These are phyloP conservation scores for Fusarium sp. DNA, from an alignment of 2,329 filamentous ascomycete species.

Conservation along the genomic window DNA sequence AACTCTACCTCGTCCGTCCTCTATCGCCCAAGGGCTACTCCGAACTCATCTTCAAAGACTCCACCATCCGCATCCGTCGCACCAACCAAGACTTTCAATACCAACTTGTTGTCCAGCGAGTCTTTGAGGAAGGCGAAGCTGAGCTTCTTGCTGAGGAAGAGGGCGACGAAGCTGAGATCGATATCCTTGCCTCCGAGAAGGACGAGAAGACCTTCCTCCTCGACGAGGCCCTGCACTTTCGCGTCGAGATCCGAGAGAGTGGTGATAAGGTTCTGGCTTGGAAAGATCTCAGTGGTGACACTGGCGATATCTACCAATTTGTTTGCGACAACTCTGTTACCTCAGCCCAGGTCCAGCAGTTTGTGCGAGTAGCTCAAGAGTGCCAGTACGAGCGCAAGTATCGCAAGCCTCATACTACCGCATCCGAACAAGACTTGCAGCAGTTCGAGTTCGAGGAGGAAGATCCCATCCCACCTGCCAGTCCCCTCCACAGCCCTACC, in stretches of 20 bases:
- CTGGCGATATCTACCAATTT: slow-evolving; percentile 97
- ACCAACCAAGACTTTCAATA: slow-evolving; percentile 98
- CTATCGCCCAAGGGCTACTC: slow-evolving; percentile 97
- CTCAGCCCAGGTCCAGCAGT: slow-evolving; percentile 81
- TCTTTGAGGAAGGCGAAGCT: slow-evolving; percentile 97
- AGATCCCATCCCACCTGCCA: slow-evolving; percentile 75
- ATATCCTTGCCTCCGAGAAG: slow-evolving; percentile 83
- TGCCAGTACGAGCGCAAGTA: slow-evolving; percentile 99
- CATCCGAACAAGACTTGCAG: slow-evolving; percentile 84
- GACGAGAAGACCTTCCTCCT: slow-evolving; percentile 98
- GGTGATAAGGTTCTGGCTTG: slow-evolving; percentile 92
- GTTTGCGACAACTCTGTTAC: slow-evolving; percentile 86
- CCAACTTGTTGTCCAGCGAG: slow-evolving; percentile 94
- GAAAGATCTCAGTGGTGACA: slow-evolving; percentile 94
- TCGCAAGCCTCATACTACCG: slow-evolving; percentile 82
- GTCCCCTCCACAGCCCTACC: slow-evolving; percentile 73
- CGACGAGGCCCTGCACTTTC: slow-evolving; percentile 92
- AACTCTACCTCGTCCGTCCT: slow-evolving; percentile 96
- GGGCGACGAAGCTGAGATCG: slow-evolving; percentile 83
- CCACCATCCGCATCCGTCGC: slow-evolving; percentile 89
- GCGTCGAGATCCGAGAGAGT: slow-evolving; percentile 84
- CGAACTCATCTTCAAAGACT: slow-evolving; percentile 99
- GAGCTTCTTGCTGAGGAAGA: slow-evolving; percentile 92
- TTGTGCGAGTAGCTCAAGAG: slow-evolving; percentile 87
- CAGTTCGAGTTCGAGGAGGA: slow-evolving; percentile 85